Percentiles rank a stretch among this genome's conserved stretches.
Conservation (phyloP, 148 eudicot species). For the Chenopodium quinoa region DNA sequence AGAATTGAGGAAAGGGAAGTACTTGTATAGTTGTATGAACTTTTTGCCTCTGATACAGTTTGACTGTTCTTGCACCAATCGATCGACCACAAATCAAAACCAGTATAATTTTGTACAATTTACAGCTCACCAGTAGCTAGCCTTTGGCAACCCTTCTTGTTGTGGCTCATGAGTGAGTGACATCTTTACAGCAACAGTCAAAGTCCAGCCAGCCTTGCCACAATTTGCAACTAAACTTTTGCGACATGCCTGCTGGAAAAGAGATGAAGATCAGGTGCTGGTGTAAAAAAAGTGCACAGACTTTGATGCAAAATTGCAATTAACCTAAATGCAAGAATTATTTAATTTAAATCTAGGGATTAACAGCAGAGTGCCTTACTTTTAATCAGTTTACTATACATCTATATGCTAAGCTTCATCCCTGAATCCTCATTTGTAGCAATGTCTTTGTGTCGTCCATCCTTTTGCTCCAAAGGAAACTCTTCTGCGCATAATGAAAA, state of each 20-base stretch:
- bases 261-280: not conserved
- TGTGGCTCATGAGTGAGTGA: not conserved
- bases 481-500: not conserved
- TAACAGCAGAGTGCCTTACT: not conserved
- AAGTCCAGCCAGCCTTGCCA: not conserved
- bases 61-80: not conserved
- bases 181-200: not conserved
- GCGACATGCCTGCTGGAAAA: not conserved
- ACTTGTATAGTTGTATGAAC: not conserved
- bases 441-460: not conserved
- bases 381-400: not conserved
- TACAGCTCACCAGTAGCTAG: not conserved
- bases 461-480: not conserved
- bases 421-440: not conserved
- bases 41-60: not conserved
- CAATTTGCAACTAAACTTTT: not conserved
- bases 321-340: not conserved
- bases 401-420: not conserved
- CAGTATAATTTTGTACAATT: not conserved
- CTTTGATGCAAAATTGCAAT: not conserved
- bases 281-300: not conserved
- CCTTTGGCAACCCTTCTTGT: not conserved
- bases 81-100: not conserved
- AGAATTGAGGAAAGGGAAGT: not conserved
- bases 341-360: not conserved